These are phyloP conservation scores for Cladosporium austrohemisphaericum DNA, from an alignment of 2,329 filamentous ascomycete species.

Conservation along the genomic window DNA sequence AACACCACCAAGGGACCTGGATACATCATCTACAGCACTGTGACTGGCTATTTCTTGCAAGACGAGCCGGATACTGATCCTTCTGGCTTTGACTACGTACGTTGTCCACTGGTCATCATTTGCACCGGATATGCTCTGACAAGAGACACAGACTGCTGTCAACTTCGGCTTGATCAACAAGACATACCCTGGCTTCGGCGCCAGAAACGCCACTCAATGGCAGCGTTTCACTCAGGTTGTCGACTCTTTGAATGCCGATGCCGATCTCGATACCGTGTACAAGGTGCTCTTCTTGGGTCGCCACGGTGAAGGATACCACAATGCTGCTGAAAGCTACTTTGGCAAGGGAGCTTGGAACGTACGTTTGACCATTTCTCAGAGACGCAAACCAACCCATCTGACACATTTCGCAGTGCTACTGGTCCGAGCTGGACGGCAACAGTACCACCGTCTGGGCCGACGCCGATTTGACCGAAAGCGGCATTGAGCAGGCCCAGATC, in stretches of 20 bases:
- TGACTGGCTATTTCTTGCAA: constrained; percentile 62
- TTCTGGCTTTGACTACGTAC: constrained; percentile 61
- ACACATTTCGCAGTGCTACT: constrained; percentile 49
- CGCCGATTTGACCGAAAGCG: constrained; percentile 56
- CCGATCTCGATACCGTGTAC: constrained; percentile 55
- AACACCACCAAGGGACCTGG: constrained; percentile 16
- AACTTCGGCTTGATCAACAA: constrained; percentile 66
- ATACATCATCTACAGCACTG: constrained; percentile 57
- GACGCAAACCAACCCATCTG: neutral
- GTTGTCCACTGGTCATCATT: neutral
- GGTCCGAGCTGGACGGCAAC: constrained; percentile 61
- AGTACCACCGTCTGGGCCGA: constrained; percentile 62
- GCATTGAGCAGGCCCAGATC: constrained; percentile 54
- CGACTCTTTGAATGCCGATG: constrained; percentile 51
- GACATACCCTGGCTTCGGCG: constrained; percentile 53
- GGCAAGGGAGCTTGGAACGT: constrained; percentile 67
- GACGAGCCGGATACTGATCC: constrained; percentile 57
- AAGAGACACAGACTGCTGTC: constrained; percentile 46
- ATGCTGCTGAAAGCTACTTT: constrained; percentile 62
- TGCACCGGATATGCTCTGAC: neutral
- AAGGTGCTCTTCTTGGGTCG: constrained; percentile 67
- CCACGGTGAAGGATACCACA: constrained; percentile 65
- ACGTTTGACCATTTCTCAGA: constrained; percentile 29
- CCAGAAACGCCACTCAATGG: constrained; percentile 57
- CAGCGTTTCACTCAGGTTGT: constrained; percentile 60